phyloP scores from a whole-genome alignment of 2,329 filamentous ascomycete species.

The Verticillium nonalfalfae region DNA sequence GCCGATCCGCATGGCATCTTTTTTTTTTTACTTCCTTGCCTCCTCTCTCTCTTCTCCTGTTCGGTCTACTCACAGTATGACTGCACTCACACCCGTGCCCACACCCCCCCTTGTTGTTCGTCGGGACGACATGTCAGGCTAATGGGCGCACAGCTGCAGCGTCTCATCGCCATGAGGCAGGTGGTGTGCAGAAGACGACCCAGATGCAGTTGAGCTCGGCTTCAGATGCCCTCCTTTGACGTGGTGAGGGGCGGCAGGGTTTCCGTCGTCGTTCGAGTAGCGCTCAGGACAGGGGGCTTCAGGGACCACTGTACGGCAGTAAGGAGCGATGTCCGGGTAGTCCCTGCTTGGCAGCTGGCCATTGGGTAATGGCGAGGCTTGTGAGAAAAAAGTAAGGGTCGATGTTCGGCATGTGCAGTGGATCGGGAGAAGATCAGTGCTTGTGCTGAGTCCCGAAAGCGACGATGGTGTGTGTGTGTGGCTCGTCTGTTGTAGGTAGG shows the following conservation, averaged over 20 bases:
- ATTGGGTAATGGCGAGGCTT: background rate
- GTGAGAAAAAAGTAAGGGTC: background rate
- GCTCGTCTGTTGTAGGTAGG: background rate
- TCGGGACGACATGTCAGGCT: background rate
- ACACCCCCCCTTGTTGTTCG: background rate
- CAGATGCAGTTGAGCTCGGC: background rate
- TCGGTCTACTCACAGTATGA: background rate
- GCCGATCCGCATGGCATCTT: background rate
- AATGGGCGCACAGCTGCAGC: background rate
- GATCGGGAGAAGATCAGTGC: conserved; percentile 1
- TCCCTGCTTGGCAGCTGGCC: conserved; percentile 1
- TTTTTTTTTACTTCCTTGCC: background rate
- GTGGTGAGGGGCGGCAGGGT: background rate
- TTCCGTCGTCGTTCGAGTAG: background rate
- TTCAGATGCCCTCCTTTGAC: background rate
- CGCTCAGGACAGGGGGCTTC: background rate
- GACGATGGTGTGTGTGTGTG: background rate
- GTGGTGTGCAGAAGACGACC: background rate
- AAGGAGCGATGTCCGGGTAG: background rate
- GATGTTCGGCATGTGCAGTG: conserved; percentile 1
- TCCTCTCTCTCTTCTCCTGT: background rate
- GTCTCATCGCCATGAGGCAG: background rate
- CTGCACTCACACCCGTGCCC: background rate
- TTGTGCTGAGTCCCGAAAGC: background rate
- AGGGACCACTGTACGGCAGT: conserved; percentile 1